A percentile compares a stretch with the other conserved stretches of the same genome.
Evolutionary conservation across 225 moss, liverwort and hornwort genomes (phyloP).

Genomic region (Bryum argenteum): DNA sequence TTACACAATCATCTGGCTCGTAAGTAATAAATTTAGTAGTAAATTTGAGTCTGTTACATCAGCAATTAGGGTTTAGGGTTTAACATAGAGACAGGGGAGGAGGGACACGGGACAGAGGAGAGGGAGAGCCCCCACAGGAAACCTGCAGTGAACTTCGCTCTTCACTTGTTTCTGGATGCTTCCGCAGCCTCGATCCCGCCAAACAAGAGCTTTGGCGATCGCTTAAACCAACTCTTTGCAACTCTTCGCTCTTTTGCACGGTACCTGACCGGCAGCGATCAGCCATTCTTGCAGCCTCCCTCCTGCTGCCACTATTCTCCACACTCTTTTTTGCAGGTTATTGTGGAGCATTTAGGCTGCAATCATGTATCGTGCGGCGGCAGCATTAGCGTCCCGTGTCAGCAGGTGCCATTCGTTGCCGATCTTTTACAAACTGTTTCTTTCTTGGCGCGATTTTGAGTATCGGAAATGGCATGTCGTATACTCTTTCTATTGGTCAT

Average conservation of each 20-base stretch:
- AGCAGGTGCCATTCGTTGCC: slow-evolving; percentile 34
- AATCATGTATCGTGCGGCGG: slow-evolving; percentile 62
- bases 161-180: neutral
- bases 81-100: neutral
- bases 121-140: too few species aligned
- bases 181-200: neutral
- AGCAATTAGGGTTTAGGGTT: neutral
- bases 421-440: neutral
- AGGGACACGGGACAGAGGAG: neutral
- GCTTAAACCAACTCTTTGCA: neutral
- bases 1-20: too few species aligned
- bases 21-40: too few species aligned
- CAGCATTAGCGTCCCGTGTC: slow-evolving; percentile 54
- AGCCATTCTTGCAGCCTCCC: neutral
- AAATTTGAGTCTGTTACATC: too few species aligned
- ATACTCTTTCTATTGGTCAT: neutral
- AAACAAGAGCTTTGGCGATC: neutral
- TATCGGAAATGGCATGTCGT: neutral
- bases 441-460: slow-evolving; percentile 11
- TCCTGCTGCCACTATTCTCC: neutral
- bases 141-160: neutral
- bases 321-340: neutral
- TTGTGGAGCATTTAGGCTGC: neutral
- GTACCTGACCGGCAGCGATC: neutral
- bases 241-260: neutral